Evolutionary conservation across 2,329 filamentous ascomycete species (phyloP).

Genomic region (Furcasterigmium furcatum): DNA sequence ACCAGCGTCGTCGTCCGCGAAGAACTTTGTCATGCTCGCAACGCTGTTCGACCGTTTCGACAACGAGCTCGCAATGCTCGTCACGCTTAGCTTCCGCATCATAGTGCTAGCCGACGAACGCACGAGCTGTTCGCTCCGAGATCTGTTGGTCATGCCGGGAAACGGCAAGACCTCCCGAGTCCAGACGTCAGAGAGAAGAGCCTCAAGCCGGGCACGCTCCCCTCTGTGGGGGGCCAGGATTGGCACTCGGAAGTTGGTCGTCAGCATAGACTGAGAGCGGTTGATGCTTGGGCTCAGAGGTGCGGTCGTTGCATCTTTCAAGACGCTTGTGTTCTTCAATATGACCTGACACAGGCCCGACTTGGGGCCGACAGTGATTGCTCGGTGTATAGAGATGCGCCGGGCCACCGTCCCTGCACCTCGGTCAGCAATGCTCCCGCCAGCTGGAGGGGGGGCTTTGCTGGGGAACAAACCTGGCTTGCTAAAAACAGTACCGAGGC

Average conservation of each 20-base stretch:
- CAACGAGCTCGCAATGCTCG: conserved; percentile 75
- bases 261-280: conserved; percentile 76
- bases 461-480: conserved; percentile 59
- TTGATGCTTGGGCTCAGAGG: conserved; percentile 56
- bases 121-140: conserved; percentile 68
- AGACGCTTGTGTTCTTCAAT: conserved; percentile 77
- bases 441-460: background rate
- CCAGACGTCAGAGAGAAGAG: conserved; percentile 75
- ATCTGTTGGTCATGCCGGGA: conserved; percentile 70
- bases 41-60: conserved; percentile 65
- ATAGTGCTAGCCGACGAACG: conserved; percentile 78
- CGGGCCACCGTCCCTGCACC: conserved; percentile 58
- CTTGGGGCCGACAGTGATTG: conserved; percentile 69
- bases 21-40: conserved; percentile 26
- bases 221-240: conserved; percentile 71
- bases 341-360: conserved; percentile 72
- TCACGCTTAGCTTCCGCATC: conserved; percentile 83
- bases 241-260: conserved; percentile 61
- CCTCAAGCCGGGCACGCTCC: conserved; percentile 76
- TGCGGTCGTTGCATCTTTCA: conserved; percentile 49
- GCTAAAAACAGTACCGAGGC: conserved; percentile 72
- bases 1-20: conserved; percentile 22
- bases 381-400: conserved; percentile 74
- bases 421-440: background rate
- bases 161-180: conserved; percentile 77